Evolutionary conservation across 768 basidiomycete species (phyloP).

Genomic region (Boletus rex-veris): DNA sequence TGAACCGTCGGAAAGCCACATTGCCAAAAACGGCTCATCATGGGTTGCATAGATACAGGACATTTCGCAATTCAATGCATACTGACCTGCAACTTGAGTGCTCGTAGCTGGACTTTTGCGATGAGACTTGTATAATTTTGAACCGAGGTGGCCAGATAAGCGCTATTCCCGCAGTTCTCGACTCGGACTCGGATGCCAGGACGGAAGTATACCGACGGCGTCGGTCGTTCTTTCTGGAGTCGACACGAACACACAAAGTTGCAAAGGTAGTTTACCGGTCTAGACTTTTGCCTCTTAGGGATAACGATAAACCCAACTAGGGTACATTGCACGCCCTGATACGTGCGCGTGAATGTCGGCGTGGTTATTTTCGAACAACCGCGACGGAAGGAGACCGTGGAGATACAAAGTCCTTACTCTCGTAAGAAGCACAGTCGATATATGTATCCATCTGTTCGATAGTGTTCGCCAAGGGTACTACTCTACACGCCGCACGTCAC

Average conservation of each 20-base stretch:
- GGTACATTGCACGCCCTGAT: conserved; percentile 11
- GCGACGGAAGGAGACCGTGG: conserved; percentile 1
- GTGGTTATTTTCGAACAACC: conserved; percentile 4
- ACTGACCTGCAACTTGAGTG: too few relatives aligned
- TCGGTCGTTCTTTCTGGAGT: not conserved
- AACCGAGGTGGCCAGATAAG: not conserved
- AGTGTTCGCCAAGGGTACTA: not conserved
- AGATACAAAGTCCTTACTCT: not conserved
- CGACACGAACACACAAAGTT: too few relatives aligned
- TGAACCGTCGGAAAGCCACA: too few relatives aligned
- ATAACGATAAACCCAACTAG: not conserved
- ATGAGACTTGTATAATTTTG: too few relatives aligned
- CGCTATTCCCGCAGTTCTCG: not conserved
- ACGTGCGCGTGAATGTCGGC: conserved; percentile 16
- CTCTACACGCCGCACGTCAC: not conserved
- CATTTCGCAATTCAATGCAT: too few relatives aligned
- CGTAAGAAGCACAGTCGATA: not conserved
- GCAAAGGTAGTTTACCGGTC: not conserved
- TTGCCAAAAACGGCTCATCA: too few relatives aligned
- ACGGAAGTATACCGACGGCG: not conserved
- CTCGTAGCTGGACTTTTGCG: too few relatives aligned
- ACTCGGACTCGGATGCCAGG: not conserved
- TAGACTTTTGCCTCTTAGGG: not conserved
- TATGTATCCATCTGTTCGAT: not conserved
- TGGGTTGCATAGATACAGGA: too few relatives aligned